Percentiles rank a stretch among this genome's conserved stretches.
Conservation (phyloP, 1,284 basidiomycete genomes). For the Athelia psychrophila region DNA sequence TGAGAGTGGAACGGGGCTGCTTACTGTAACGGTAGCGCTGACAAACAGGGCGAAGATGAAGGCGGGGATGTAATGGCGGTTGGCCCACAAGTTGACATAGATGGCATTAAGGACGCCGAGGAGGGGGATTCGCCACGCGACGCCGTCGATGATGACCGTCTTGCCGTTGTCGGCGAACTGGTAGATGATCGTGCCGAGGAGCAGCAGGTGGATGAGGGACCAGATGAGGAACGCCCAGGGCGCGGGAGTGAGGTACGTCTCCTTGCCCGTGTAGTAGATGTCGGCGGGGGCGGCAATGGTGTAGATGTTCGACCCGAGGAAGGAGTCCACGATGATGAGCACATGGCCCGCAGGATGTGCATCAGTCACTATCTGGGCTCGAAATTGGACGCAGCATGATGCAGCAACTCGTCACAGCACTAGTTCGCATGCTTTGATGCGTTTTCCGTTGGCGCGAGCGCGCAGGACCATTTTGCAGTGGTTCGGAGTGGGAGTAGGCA, state of each 20-base stretch:
- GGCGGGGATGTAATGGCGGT: constrained; percentile 71
- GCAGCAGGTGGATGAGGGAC: constrained; percentile 83
- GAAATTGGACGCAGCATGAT: too few relatives aligned
- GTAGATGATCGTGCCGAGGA: constrained; percentile 87
- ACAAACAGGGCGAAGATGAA: constrained; percentile 88
- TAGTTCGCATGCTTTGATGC: too few relatives aligned
- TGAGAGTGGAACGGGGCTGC: constrained; percentile 19
- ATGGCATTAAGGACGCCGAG: constrained; percentile 82
- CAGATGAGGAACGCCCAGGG: constrained; percentile 86
- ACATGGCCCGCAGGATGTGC: background rate
- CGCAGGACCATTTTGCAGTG: too few relatives aligned
- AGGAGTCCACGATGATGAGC: constrained; percentile 58
- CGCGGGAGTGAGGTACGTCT: constrained; percentile 89
- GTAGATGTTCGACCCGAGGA: constrained; percentile 89
- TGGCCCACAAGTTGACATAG: constrained; percentile 82
- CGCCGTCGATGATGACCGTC: constrained; percentile 76
- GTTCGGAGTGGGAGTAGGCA: too few relatives aligned
- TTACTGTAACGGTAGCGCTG: constrained; percentile 72
- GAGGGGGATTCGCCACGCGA: constrained; percentile 88
- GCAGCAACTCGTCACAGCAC: too few relatives aligned
- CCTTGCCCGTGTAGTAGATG: constrained; percentile 68
- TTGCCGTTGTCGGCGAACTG: constrained; percentile 87
- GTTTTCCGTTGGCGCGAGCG: too few relatives aligned
- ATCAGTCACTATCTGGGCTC: too few relatives aligned
- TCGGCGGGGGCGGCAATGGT: constrained; percentile 71